Conservation (phyloP, 73 alveolate genomes). For the Stentor roeselii region DNA sequence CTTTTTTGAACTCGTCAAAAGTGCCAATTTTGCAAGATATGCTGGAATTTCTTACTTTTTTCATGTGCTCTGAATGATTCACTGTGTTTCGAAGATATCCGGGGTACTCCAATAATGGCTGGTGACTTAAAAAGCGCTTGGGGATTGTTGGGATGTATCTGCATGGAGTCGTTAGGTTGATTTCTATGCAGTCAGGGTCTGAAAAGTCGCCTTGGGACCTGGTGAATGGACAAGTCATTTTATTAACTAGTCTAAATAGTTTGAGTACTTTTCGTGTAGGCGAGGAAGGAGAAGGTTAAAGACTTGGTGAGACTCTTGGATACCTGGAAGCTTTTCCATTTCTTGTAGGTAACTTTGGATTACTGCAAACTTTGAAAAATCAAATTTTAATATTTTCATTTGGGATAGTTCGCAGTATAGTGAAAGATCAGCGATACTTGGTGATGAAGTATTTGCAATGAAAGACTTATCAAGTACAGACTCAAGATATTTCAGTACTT, state of each 20-base stretch:
- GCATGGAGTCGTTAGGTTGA: too few species aligned
- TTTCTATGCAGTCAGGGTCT: too few species aligned
- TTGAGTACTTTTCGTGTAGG: too few species aligned
- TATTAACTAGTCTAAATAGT: too few species aligned
- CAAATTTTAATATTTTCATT: not conserved
- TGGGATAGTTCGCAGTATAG: conserved; percentile 12
- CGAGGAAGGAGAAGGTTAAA: not conserved
- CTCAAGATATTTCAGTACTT: not conserved
- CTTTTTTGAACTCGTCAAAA: conserved; percentile 23
- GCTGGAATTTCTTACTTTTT: not conserved
- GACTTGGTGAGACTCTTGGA: not conserved
- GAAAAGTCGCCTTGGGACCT: too few species aligned
- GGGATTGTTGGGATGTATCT: too few species aligned
- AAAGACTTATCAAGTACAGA: not conserved
- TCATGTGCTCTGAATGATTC: not conserved
- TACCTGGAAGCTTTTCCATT: not conserved
- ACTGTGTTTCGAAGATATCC: not conserved
- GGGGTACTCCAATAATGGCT: too few species aligned
- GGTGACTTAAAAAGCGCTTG: too few species aligned
- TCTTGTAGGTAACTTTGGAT: not conserved
- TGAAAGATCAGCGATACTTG: conserved; percentile 17
- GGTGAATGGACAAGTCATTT: too few species aligned
- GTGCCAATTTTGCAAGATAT: not conserved
- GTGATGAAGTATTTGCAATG: not conserved
- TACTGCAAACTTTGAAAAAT: not conserved